Evolutionary conservation across 257 asterid species (phyloP).

Genomic region (Eucommia ulmoides): DNA sequence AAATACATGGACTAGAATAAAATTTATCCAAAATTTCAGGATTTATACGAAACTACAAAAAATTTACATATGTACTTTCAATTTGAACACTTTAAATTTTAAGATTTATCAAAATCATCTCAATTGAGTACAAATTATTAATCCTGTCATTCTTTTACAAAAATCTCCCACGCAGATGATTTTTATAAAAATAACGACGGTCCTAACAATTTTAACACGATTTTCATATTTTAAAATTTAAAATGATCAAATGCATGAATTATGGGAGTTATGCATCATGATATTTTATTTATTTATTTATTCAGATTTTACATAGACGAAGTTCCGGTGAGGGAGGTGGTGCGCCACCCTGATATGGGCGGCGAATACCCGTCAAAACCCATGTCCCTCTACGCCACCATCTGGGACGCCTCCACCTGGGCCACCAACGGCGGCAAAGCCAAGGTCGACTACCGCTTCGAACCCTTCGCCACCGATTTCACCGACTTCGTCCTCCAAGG

Average conservation of each 20-base stretch:
- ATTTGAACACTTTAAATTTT: too few relatives aligned
- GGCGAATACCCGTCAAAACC: constrained; percentile 90
- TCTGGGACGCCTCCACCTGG: constrained; percentile 96
- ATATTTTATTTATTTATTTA: not conserved
- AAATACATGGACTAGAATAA: too few relatives aligned
- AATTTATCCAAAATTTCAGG: too few relatives aligned
- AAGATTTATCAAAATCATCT: too few relatives aligned
- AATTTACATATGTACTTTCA: too few relatives aligned
- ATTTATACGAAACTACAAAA: too few relatives aligned
- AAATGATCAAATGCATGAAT: too few relatives aligned
- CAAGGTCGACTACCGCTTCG: constrained; percentile 52
- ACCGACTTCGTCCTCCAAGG: constrained; percentile 63
- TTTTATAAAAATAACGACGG: not conserved
- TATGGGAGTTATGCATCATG: not conserved
- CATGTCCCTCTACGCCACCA: constrained; percentile 85
- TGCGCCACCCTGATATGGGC: constrained; percentile 32
- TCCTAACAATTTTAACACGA: too few relatives aligned
- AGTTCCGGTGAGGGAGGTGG: constrained; percentile 62
- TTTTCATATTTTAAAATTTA: too few relatives aligned
- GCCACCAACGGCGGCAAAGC: constrained; percentile 84
- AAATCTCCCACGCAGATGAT: not conserved
- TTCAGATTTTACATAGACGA: constrained; percentile 73
- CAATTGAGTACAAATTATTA: not conserved
- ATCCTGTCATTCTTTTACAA: not conserved
- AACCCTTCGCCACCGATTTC: constrained; percentile 68